phyloP scores from a whole-genome alignment of 2,329 filamentous ascomycete genomes.

The Sporothrix pseudoabietina region DNA sequence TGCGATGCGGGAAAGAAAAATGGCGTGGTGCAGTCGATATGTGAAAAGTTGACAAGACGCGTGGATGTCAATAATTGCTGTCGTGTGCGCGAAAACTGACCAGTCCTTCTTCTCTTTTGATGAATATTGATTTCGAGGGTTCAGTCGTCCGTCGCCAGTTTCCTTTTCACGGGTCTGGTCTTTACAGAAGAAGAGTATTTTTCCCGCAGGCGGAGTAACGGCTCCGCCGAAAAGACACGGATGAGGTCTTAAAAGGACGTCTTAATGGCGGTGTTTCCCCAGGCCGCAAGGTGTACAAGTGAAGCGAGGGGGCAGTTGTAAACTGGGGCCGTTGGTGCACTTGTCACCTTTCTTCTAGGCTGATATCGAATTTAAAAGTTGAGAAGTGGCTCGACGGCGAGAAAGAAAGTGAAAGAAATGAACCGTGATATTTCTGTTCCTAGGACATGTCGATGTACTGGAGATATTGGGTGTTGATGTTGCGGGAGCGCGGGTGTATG shows the following conservation, averaged over 20 bases:
- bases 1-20: not conserved
- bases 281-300: not conserved
- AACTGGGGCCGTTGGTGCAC: not conserved
- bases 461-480: slow-evolving; percentile 26
- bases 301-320: not conserved
- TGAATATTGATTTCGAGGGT: not conserved
- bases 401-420: slow-evolving; percentile 21
- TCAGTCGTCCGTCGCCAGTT: slow-evolving; percentile 1
- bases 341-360: slow-evolving; percentile 7
- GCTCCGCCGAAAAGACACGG: slow-evolving; percentile 20
- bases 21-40: not conserved
- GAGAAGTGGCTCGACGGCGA: slow-evolving; percentile 20
- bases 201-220: slow-evolving; percentile 22
- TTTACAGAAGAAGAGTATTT: slow-evolving; percentile 3
- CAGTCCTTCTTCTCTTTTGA: not conserved
- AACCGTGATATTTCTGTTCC: slow-evolving; percentile 31
- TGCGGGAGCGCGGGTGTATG: slow-evolving; percentile 5
- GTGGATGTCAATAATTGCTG: slow-evolving; percentile 7
- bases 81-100: not conserved
- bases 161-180: slow-evolving; percentile 11
- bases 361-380: slow-evolving; percentile 24
- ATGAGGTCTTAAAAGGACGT: slow-evolving; percentile 20
- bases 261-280: slow-evolving; percentile 20
- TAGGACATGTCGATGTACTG: slow-evolving; percentile 32
- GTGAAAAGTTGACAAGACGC: not conserved